Base-by-base conservation (phyloP, 2,329 filamentous ascomycete species). In the Exophiala calicioides region DNA sequence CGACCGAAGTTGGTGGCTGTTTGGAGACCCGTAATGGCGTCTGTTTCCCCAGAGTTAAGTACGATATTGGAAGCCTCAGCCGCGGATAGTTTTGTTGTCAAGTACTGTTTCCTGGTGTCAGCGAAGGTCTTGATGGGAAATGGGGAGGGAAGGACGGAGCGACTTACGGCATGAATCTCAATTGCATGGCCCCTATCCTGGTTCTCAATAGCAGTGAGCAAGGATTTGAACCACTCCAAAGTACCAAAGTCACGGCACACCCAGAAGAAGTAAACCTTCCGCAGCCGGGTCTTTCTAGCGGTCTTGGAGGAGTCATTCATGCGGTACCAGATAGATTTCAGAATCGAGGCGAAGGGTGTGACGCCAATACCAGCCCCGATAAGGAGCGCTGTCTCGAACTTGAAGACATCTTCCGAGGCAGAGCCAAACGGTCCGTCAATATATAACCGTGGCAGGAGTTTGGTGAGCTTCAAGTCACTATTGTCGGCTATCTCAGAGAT, bases 231-330 rank as follows among this genome's bases (percentile, higher is more conserved):
- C 88, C 88, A 94, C 73, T 93, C 88, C 60, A 93, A 90, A 0
- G 85, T 89, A 24, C 85, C 87, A 62, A 91, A 91, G 68, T 93
- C 88, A 67, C 88, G 79, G 75, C 88, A 91, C 53, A 93, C 84
- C 88, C 88, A 93, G 78, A 93, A 90, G 74, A 93, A 93, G 74
- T 93, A 94, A 18, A 94, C 87, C 68, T 93, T 94, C 62, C 84
- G 79, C 33, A 94, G 76, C 3, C 86, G 78, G 2, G 86, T 90
- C 71, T 85, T 86, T 65, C 55, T 50, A 31, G 87, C 84, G 2
- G 86, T 85, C n/a, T n/a, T n/a, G n/a, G n/a, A n/a, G 69, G 88
- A 90, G 20, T 41, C 49, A 40, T 51, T 58, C 84, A 91, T 90
- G 38, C 88, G 82, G 74, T 93, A 94, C 88, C 88, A 94, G 69